Evolutionary conservation across 2,329 filamentous ascomycete genomes (phyloP).

Genomic region (Fusarium sp.): DNA sequence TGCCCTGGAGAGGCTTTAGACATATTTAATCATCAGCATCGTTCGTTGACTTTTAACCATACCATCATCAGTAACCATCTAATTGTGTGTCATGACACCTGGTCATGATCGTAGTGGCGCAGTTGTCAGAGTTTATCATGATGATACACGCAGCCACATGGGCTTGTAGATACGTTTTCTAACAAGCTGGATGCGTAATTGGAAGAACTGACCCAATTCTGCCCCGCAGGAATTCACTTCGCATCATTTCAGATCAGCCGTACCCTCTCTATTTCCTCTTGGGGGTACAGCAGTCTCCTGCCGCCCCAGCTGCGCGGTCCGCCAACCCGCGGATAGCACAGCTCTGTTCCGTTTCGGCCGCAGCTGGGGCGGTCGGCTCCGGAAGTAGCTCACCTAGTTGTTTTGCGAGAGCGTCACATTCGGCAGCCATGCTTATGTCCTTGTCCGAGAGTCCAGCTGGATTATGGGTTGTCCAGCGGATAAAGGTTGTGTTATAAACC

Average conservation of each 20-base stretch:
- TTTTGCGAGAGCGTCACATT: conserved; percentile 67
- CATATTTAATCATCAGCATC: conserved; percentile 46
- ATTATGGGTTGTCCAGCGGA: conserved; percentile 77
- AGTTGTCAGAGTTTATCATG: background rate
- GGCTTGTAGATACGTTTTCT: background rate
- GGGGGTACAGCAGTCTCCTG: conserved; percentile 63
- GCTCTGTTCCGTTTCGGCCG: conserved; percentile 37
- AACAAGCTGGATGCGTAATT: background rate
- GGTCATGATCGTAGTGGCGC: background rate
- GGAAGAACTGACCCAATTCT: background rate
- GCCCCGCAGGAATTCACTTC: background rate
- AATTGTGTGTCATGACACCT: background rate
- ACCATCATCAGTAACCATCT: background rate
- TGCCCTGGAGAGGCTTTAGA: conserved; percentile 43
- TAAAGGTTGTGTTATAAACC: conserved; percentile 75
- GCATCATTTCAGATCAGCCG: background rate
- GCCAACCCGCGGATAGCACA: conserved; percentile 55
- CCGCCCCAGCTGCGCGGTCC: conserved; percentile 54
- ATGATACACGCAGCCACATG: background rate
- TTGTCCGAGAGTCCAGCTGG: conserved; percentile 70
- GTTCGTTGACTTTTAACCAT: conserved; percentile 32
- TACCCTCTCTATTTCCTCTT: conserved; percentile 46
- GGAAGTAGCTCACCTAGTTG: conserved; percentile 63
- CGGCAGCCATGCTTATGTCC: conserved; percentile 67
- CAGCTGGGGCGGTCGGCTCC: conserved; percentile 34